A percentile compares a stretch with the other conserved stretches of the same genome.
Conservation (phyloP, 2,329 filamentous ascomycete species). For the Claviceps fusiformis region DNA sequence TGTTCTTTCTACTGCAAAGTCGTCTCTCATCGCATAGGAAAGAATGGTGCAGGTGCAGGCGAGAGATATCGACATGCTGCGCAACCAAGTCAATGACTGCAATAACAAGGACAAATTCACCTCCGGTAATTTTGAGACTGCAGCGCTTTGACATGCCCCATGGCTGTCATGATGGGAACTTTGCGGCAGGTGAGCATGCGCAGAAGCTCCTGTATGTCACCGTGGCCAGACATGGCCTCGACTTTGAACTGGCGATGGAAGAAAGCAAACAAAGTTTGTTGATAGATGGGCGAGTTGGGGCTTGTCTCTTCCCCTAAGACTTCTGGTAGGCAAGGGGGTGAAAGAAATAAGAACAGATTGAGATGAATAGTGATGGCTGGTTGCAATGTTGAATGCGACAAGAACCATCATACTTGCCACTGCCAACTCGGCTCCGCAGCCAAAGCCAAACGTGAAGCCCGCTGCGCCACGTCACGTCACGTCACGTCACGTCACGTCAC, state of each 20-base stretch:
- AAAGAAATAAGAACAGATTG: too few relatives aligned
- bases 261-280: not conserved
- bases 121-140: slow-evolving; percentile 41
- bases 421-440: too few relatives aligned
- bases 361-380: too few relatives aligned
- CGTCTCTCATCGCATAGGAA: too few relatives aligned
- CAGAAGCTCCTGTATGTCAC: slow-evolving; percentile 47
- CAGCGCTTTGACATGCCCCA: slow-evolving; percentile 43
- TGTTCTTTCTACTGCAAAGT: too few relatives aligned
- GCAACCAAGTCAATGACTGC: not conserved
- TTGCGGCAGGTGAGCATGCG: slow-evolving; percentile 46
- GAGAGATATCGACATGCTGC: not conserved
- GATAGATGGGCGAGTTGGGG: not conserved
- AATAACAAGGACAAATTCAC: slow-evolving; percentile 22
- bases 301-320: too few relatives aligned
- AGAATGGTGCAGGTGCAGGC: too few relatives aligned
- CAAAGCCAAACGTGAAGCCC: too few relatives aligned
- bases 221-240: slow-evolving; percentile 37
- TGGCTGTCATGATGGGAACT: slow-evolving; percentile 44
- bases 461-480: too few relatives aligned
- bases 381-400: too few relatives aligned
- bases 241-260: not conserved
- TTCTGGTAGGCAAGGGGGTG: not conserved
- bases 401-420: too few relatives aligned
- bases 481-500: too few relatives aligned